These are phyloP conservation scores for Dipsacomyces acuminosporus DNA, from an alignment of 371 early-diverging fungal species.

Conservation along the genomic window DNA sequence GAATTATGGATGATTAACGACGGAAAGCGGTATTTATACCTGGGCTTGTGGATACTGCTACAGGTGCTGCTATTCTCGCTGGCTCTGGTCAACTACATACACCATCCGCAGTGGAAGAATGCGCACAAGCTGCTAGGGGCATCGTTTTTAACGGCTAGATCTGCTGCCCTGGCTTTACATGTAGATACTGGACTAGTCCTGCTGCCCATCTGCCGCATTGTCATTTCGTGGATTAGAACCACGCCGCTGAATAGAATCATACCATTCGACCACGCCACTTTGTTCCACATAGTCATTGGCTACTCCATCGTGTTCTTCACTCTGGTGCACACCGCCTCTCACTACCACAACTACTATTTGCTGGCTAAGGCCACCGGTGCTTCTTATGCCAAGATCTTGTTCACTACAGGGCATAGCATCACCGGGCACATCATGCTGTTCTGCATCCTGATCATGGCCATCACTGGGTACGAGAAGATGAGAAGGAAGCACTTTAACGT, in stretches of 20 bases:
- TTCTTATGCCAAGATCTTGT: conserved; percentile 45
- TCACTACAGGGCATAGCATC: conserved; percentile 66
- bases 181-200: conserved; percentile 71
- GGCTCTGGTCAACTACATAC: conserved; percentile 54
- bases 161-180: conserved; percentile 62
- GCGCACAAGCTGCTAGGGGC: conserved; percentile 50
- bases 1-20: conserved; percentile 46
- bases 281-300: conserved; percentile 77
- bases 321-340: conserved; percentile 62
- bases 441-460: conserved; percentile 63
- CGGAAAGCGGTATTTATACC: conserved; percentile 48
- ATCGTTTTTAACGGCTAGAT: conserved; percentile 53
- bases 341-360: conserved; percentile 69
- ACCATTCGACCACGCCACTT: conserved; percentile 76
- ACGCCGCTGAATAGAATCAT: conserved; percentile 68
- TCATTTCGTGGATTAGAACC: conserved; percentile 65
- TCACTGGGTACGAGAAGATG: conserved; percentile 59
- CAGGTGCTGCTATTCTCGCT: conserved; percentile 52
- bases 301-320: conserved; percentile 71
- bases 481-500: conserved; percentile 66
- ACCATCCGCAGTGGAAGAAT: conserved; percentile 50
- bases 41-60: conserved; percentile 53
- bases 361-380: conserved; percentile 37
- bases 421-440: conserved; percentile 75
- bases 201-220: conserved; percentile 76